Evolutionary conservation across 2,329 filamentous ascomycete genomes (phyloP).

Genomic region (Biscogniauxia mediterranea): DNA sequence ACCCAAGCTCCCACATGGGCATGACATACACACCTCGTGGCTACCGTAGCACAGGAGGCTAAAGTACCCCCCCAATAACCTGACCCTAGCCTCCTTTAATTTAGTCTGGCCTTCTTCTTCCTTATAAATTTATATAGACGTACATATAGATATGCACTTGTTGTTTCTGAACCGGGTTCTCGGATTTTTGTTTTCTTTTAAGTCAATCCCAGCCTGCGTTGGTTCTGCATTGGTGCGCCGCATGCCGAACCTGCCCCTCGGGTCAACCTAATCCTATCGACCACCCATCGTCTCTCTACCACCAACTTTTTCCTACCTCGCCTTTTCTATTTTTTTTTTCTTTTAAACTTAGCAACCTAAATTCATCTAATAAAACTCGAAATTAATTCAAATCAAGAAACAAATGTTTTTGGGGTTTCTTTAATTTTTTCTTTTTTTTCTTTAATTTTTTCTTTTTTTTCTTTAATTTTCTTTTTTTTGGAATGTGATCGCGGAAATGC

Average conservation of each 20-base stretch:
- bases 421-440: too few species aligned
- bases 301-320: too few species aligned
- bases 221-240: not conserved
- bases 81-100: not conserved
- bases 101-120: not conserved
- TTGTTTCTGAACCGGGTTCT: not conserved
- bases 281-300: not conserved
- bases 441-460: too few species aligned
- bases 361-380: not conserved
- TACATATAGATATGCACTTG: conserved; percentile 1
- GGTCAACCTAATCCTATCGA: not conserved
- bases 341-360: not conserved
- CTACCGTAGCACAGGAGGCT: conserved; percentile 21
- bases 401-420: not conserved
- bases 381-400: not conserved
- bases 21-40: conserved; percentile 25
- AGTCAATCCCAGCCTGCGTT: not conserved
- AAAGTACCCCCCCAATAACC: conserved; percentile 16
- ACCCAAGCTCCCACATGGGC: not conserved
- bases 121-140: conserved; percentile 7
- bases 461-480: too few species aligned
- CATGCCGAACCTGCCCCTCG: not conserved
- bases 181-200: not conserved
- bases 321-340: too few species aligned
- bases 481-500: not conserved